phyloP scores from a whole-genome alignment of 305 asterid species.

The Fraxinus angustifolia region DNA sequence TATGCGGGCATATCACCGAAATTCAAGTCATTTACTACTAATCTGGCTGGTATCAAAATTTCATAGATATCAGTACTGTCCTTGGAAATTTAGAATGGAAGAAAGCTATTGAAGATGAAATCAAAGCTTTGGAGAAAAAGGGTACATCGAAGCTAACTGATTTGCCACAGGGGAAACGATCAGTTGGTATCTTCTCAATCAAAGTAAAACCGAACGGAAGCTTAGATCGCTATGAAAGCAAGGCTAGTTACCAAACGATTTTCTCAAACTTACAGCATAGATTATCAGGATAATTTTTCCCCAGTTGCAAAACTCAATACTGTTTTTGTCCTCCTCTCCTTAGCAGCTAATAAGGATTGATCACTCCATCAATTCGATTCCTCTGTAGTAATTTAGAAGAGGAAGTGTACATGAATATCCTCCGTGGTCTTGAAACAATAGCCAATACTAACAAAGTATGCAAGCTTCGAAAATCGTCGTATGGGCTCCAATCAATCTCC shows the following conservation, averaged over 20 bases:
- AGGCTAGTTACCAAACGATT: background rate
- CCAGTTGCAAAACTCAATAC: background rate
- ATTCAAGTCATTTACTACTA: background rate
- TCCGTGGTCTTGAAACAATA: background rate
- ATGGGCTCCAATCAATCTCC: background rate
- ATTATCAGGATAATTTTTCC: background rate
- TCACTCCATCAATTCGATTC: background rate
- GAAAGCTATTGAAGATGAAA: background rate
- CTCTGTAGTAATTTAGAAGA: too few species aligned
- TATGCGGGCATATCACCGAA: background rate
- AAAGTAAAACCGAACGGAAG: background rate
- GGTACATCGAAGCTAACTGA: background rate
- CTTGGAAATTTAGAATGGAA: background rate
- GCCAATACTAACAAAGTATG: background rate
- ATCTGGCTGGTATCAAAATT: background rate
- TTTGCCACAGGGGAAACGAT: background rate
- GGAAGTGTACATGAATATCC: background rate
- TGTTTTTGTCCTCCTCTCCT: background rate
- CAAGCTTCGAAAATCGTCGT: background rate
- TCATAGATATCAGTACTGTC: background rate
- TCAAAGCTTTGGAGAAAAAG: too few species aligned
- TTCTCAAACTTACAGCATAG: background rate
- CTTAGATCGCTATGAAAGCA: background rate
- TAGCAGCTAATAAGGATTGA: background rate
- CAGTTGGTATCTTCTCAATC: background rate